Conservation (phyloP, 2,329 filamentous ascomycete genomes). For the Keithomyces neogunnii region DNA sequence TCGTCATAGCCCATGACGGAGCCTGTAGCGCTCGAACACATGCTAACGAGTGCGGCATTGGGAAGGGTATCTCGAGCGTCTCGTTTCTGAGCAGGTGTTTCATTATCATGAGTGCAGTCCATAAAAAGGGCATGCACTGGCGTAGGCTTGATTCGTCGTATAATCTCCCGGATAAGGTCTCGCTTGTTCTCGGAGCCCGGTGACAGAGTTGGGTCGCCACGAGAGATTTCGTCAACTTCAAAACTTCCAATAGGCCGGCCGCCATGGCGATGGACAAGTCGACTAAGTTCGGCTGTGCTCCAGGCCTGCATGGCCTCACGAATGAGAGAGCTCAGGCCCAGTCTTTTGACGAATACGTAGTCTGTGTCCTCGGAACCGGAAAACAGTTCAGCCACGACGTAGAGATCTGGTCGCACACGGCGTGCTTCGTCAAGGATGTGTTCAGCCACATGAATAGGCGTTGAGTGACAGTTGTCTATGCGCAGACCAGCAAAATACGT, state of each 20-base stretch:
- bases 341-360: slow-evolving; percentile 87
- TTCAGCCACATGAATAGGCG: slow-evolving; percentile 87
- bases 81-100: slow-evolving; percentile 89
- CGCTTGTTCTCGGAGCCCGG: slow-evolving; percentile 20
- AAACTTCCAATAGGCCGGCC: slow-evolving; percentile 95
- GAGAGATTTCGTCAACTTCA: slow-evolving; percentile 78
- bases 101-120: slow-evolving; percentile 99
- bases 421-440: slow-evolving; percentile 93
- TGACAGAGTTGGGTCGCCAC: slow-evolving; percentile 38
- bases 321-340: slow-evolving; percentile 86
- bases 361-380: slow-evolving; percentile 94
- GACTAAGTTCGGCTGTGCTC: slow-evolving; percentile 87
- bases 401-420: slow-evolving; percentile 75
- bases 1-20: slow-evolving; percentile 99
- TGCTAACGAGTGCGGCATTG: slow-evolving; percentile 86
- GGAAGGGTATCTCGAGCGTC: slow-evolving; percentile 90
- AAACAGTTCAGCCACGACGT: slow-evolving; percentile 91
- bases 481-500: slow-evolving; percentile 93
- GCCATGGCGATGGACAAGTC: slow-evolving; percentile 86
- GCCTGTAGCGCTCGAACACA: slow-evolving; percentile 90
- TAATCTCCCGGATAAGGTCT: slow-evolving; percentile 48
- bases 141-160: slow-evolving; percentile 76
- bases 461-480: slow-evolving; percentile 97
- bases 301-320: slow-evolving; percentile 98
- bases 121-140: slow-evolving; percentile 93